Conservation (phyloP, 73 alveolate species). For the Strombidium stylifer region DNA sequence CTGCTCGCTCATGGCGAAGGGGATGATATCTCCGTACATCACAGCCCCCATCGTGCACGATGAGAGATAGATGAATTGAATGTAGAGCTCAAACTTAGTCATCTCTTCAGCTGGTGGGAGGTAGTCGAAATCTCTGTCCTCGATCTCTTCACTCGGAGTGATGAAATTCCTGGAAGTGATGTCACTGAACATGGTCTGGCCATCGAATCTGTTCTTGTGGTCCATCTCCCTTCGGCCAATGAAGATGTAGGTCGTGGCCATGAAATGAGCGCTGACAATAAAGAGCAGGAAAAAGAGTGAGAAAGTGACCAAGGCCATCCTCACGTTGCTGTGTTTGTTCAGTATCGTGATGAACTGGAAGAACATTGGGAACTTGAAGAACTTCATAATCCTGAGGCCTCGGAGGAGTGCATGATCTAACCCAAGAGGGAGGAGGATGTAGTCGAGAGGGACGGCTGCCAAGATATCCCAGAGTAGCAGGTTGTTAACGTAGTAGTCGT, state of each 20-base stretch:
- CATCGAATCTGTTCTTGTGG: slow-evolving; percentile 30
- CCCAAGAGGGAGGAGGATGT: slow-evolving; percentile 13
- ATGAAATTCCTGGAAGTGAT: slow-evolving; percentile 2
- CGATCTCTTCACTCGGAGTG: background rate
- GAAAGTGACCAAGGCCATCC: slow-evolving; percentile 20
- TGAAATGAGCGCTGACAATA: slow-evolving; percentile 28
- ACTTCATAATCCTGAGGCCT: slow-evolving; percentile 24
- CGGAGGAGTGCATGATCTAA: background rate
- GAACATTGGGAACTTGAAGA: slow-evolving; percentile 38
- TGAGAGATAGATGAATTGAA: slow-evolving; percentile 38
- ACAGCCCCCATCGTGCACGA: slow-evolving; percentile 50
- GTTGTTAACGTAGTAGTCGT: slow-evolving; percentile 8
- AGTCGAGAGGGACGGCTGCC: slow-evolving; percentile 61
- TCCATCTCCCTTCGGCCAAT: slow-evolving; percentile 30
- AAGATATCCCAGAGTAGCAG: slow-evolving; percentile 33
- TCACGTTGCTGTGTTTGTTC: slow-evolving; percentile 24
- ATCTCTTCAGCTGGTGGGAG: background rate
- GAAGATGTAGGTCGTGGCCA: slow-evolving; percentile 43
- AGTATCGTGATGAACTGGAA: slow-evolving; percentile 11
- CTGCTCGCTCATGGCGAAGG: slow-evolving; percentile 53
- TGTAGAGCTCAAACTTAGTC: slow-evolving; percentile 27
- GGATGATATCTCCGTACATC: slow-evolving; percentile 59
- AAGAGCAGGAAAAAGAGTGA: slow-evolving; percentile 4
- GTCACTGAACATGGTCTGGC: slow-evolving; percentile 13
- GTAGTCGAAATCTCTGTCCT: background rate